These are phyloP conservation scores for Fusarium clavum DNA, from an alignment of 2,329 filamentous ascomycete genomes.

Conservation along the genomic window DNA sequence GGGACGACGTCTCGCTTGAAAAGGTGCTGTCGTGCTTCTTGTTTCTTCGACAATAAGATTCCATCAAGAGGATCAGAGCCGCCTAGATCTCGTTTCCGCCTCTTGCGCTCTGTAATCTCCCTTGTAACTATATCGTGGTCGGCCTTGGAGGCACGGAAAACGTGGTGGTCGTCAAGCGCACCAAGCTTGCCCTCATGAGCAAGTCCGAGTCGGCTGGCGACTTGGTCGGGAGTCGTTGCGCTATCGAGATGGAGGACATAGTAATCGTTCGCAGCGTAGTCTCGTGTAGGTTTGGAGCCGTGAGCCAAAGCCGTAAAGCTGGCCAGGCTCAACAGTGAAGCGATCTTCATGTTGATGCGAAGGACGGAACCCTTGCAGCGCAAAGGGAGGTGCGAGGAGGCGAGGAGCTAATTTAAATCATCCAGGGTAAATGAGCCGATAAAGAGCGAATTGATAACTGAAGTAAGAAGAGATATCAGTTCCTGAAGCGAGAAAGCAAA, in stretches of 20 bases:
- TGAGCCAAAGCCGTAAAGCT: conserved; percentile 63
- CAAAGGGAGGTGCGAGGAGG: conserved; percentile 33
- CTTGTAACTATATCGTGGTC: conserved; percentile 69
- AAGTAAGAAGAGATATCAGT: conserved; percentile 10
- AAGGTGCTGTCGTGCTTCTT: conserved; percentile 62
- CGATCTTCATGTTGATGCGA: conserved; percentile 59
- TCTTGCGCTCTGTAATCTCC: conserved; percentile 64
- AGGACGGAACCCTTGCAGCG: conserved; percentile 33
- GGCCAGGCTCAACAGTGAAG: conserved; percentile 64
- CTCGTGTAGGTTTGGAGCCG: conserved; percentile 67
- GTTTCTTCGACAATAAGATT: conserved; percentile 84
- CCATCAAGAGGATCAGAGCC: conserved; percentile 73
- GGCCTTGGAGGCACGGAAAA: conserved; percentile 80
- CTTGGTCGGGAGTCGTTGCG: conserved; percentile 71
- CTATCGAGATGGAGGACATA: conserved; percentile 88
- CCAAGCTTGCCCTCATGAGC: conserved; percentile 84
- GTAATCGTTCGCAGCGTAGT: conserved; percentile 88
- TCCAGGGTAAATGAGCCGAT: conserved; percentile 33
- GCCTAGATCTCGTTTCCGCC: conserved; percentile 69
- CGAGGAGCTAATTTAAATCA: conserved; percentile 38
- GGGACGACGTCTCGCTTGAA: conserved; percentile 64
- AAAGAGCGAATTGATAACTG: conserved; percentile 21
- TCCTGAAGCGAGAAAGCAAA: neutral
- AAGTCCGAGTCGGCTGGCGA: conserved; percentile 80
- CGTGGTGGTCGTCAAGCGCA: conserved; percentile 81